Conservation (phyloP, 106 monocot species). For the Cymbidium sinense region DNA sequence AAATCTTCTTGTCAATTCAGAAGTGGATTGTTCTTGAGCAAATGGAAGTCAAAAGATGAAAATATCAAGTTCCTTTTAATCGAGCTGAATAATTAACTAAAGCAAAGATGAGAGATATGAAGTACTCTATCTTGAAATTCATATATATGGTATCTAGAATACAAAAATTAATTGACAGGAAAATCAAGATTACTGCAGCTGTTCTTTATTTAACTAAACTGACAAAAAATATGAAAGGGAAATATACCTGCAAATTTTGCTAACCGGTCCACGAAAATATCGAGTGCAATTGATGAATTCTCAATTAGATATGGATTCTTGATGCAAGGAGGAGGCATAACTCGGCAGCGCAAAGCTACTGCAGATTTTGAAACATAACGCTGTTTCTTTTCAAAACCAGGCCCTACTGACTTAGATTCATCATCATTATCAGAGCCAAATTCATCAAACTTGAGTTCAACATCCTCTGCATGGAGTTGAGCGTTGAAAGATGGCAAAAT, state of each 20-base stretch:
- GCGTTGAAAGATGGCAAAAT: slow-evolving; percentile 16
- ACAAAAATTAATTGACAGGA: neutral
- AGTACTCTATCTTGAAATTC: neutral
- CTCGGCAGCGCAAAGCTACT: slow-evolving; percentile 78
- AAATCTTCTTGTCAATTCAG: neutral
- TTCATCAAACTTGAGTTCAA: slow-evolving; percentile 24
- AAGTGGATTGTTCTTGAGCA: neutral
- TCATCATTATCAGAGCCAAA: slow-evolving; percentile 16
- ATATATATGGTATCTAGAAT: neutral
- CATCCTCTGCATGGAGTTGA: slow-evolving; percentile 17
- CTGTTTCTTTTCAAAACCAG: slow-evolving; percentile 35
- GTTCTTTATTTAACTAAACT: neutral
- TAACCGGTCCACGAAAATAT: slow-evolving; percentile 54
- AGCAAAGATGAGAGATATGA: neutral
- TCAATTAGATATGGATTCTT: slow-evolving; percentile 75
- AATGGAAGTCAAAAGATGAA: neutral
- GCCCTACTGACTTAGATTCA: slow-evolving; percentile 5
- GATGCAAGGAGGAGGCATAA: slow-evolving; percentile 93
- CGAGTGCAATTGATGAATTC: slow-evolving; percentile 30
- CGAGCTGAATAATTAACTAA: neutral
- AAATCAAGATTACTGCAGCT: neutral
- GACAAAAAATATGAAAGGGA: slow-evolving; percentile 1
- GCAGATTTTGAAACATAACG: slow-evolving; percentile 79
- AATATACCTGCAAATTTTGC: slow-evolving; percentile 46
- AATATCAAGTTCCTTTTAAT: neutral